Percentiles rank a stretch among this genome's conserved stretches.
Evolutionary conservation across 2,329 filamentous ascomycete species (phyloP).

Genomic region (Ophiostoma triangulosporum): DNA sequence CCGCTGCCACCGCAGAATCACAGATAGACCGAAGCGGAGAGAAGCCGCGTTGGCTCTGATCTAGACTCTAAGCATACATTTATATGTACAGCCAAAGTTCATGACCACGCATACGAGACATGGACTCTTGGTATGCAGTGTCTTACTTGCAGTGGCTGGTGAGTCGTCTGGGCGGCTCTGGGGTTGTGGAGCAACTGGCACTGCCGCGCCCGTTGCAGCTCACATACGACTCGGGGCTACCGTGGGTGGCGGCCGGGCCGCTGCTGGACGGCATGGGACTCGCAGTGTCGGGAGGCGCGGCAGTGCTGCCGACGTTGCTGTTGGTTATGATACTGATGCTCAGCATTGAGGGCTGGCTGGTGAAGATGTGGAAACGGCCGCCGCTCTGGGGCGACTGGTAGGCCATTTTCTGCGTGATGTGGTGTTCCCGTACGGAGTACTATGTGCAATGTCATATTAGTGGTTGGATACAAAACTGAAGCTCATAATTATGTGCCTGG

Average conservation of each 20-base stretch:
- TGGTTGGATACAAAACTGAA: too few relatives aligned
- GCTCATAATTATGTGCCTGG: too few relatives aligned
- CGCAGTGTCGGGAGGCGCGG: not conserved
- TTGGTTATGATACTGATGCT: not conserved
- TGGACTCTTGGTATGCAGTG: too few relatives aligned
- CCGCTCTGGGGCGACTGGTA: slow-evolving; percentile 2
- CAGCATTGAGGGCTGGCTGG: slow-evolving; percentile 1
- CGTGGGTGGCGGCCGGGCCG: not conserved
- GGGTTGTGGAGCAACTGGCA: not conserved
- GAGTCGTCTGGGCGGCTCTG: too few relatives aligned
- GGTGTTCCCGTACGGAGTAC: not conserved
- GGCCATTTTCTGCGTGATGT: slow-evolving; percentile 9
- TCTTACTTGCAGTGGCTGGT: too few relatives aligned
- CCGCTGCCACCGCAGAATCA: too few relatives aligned
- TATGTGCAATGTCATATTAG: not conserved
- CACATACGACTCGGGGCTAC: not conserved
- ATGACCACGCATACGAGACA: too few relatives aligned
- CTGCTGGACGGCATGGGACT: not conserved
- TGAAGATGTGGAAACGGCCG: slow-evolving; percentile 8
- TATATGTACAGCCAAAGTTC: too few relatives aligned
- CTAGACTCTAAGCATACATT: too few relatives aligned
- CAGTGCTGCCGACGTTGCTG: too few relatives aligned
- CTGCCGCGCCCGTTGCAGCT: not conserved
- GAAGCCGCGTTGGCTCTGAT: too few relatives aligned
- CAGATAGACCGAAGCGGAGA: too few relatives aligned